A percentile compares a stretch with the other conserved stretches of the same genome.
These are phyloP conservation scores for Ashbya aceris DNA, from an alignment of 1,139 yeast species.

Conservation along the genomic window DNA sequence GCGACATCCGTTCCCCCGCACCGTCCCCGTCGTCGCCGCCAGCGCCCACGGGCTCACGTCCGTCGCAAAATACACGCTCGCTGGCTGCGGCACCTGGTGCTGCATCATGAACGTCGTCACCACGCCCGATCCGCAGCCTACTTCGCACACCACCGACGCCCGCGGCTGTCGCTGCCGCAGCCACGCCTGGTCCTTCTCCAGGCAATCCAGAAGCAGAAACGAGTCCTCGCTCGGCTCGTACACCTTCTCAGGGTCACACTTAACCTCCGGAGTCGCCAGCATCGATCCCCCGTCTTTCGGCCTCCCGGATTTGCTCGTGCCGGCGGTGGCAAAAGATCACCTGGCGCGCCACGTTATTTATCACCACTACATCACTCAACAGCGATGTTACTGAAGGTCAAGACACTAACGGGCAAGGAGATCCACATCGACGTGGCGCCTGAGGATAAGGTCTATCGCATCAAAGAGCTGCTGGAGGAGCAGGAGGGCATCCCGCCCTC, in stretches of 20 bases:
- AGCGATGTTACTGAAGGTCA: slow-evolving; percentile 26
- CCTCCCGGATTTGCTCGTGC: neutral
- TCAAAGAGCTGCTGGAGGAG: slow-evolving; percentile 91
- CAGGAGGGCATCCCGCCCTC: slow-evolving; percentile 97
- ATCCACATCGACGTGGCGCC: slow-evolving; percentile 76
- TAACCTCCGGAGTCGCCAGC: slow-evolving; percentile 48
- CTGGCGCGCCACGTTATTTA: neutral
- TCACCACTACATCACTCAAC: neutral
- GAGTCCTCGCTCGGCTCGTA: slow-evolving; percentile 95
- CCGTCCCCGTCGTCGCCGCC: slow-evolving; percentile 43
- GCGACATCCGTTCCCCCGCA: slow-evolving; percentile 36
- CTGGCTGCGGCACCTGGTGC: slow-evolving; percentile 20
- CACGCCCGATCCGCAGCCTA: slow-evolving; percentile 89
- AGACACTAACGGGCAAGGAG: slow-evolving; percentile 70
- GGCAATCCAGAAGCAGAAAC: slow-evolving; percentile 66
- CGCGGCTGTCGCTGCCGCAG: slow-evolving; percentile 25
- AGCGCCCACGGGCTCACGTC: slow-evolving; percentile 81
- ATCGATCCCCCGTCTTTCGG: slow-evolving; percentile 21
- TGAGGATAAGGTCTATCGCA: slow-evolving; percentile 59
- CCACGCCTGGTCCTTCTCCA: slow-evolving; percentile 48
- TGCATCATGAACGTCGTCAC: slow-evolving; percentile 60
- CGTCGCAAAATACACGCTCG: slow-evolving; percentile 51
- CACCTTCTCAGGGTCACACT: slow-evolving; percentile 45
- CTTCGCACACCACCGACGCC: slow-evolving; percentile 60
- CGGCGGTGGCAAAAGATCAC: neutral